Percentiles rank a stretch among this genome's conserved stretches.
Conservation (phyloP, 345 rosid genomes). For the Jatropha curcas region DNA sequence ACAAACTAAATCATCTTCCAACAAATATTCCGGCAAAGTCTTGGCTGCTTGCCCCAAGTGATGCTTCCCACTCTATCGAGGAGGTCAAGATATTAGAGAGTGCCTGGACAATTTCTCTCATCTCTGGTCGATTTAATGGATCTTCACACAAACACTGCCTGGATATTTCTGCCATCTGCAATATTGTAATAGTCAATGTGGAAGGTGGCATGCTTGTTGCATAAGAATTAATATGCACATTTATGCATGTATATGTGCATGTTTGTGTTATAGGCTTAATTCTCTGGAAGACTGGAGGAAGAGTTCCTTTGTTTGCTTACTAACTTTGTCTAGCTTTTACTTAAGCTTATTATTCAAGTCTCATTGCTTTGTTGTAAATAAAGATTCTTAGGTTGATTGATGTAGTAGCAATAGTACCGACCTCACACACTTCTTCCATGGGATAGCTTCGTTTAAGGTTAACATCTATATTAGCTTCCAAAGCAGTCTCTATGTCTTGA, state of each 20-base stretch:
- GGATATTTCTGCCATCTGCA: conserved; percentile 41
- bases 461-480: conserved; percentile 29
- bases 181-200: too few species aligned
- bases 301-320: too few species aligned
- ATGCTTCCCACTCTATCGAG: conserved; percentile 32
- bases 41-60: conserved; percentile 21
- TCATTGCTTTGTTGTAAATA: too few species aligned
- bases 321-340: too few species aligned
- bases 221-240: background rate
- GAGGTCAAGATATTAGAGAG: conserved; percentile 28
- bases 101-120: conserved; percentile 35
- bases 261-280: too few species aligned
- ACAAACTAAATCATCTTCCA: conserved; percentile 12
- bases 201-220: background rate
- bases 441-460: conserved; percentile 33
- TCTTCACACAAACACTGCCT: conserved; percentile 30
- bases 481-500: conserved; percentile 21
- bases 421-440: conserved; percentile 39
- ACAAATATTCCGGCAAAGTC: conserved; percentile 7
- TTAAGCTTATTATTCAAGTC: too few species aligned
- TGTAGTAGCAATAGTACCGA: background rate
- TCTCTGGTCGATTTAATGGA: conserved; percentile 34
- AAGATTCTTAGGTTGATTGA: background rate
- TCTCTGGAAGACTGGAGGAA: too few species aligned
- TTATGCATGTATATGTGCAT: background rate